Percentiles rank a stretch among this genome's conserved stretches.
Conservation (phyloP, 192 early-diverging fungal genomes). For the Backusella luteola region DNA sequence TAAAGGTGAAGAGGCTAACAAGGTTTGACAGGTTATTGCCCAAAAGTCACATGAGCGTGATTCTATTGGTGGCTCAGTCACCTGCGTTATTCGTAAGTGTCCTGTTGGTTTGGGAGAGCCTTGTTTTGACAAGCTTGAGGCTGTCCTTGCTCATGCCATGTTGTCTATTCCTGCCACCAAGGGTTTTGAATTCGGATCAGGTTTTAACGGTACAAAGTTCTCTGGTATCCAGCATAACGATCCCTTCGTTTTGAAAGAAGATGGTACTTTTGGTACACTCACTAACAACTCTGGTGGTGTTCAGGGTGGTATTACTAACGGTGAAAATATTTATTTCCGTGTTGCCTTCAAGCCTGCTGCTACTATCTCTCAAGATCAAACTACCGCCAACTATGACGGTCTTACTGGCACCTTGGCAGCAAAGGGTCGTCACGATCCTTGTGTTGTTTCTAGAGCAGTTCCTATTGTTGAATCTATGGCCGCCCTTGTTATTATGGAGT, state of each 20-base stretch:
- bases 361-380: constrained; percentile 90
- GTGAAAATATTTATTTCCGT: constrained; percentile 94
- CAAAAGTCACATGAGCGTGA: constrained; percentile 76
- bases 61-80: constrained; percentile 94
- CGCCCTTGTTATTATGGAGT: constrained; percentile 90
- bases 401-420: constrained; percentile 78
- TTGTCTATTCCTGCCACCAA: constrained; percentile 98
- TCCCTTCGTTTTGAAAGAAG: constrained; percentile 67
- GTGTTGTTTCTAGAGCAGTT: constrained; percentile 92
- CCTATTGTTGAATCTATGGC: constrained; percentile 99
- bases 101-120: constrained; percentile 95
- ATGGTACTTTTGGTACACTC: constrained; percentile 71
- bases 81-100: constrained; percentile 93
- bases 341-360: constrained; percentile 98
- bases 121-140: constrained; percentile 98
- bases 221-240: constrained; percentile 94
- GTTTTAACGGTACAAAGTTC: constrained; percentile 85
- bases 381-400: constrained; percentile 87
- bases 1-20: neutral
- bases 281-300: constrained; percentile 97
- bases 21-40: constrained; percentile 63
- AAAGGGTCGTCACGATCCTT: constrained; percentile 96
- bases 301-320: constrained; percentile 97
- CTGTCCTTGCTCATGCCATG: constrained; percentile 96
- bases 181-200: constrained; percentile 95